Percentiles rank a stretch among this genome's conserved stretches.
Conservation (phyloP, 164 flowering plant species). For the Magnolia kwangsiensis region DNA sequence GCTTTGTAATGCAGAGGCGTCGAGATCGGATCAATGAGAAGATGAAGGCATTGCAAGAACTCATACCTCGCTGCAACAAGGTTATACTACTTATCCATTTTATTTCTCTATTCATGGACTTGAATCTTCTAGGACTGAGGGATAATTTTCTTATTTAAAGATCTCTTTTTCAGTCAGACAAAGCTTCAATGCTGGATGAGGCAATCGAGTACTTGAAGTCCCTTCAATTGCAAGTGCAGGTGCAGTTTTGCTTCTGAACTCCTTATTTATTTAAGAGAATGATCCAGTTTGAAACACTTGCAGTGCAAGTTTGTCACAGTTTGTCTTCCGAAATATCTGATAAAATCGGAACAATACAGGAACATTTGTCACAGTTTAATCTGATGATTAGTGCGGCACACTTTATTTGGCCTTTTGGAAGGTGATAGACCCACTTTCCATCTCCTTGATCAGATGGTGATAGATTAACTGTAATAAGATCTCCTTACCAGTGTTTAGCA, state of each 20-base stretch:
- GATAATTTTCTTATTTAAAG: not conserved
- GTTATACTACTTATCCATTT: constrained; percentile 20
- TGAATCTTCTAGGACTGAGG: not conserved
- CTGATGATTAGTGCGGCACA: no score
- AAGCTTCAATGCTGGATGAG: constrained; percentile 95
- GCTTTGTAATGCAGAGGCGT: constrained; percentile 57
- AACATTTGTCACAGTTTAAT: no score
- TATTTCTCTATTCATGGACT: not conserved
- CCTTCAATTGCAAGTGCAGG: constrained; percentile 95
- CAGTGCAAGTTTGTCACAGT: not conserved
- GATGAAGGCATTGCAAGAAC: constrained; percentile 95
- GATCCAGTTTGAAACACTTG: not conserved
- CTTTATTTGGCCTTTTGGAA: not conserved
- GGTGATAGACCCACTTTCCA: not conserved
- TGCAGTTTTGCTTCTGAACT: constrained; percentile 14
- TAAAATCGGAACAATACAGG: no score
- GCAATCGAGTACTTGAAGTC: constrained; percentile 93
- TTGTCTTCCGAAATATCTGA: no score
- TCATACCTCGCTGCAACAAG: constrained; percentile 94
- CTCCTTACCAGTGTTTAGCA: not conserved
- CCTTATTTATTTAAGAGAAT: not conserved
- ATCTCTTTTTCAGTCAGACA: constrained; percentile 61
- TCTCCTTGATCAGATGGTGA: not conserved
- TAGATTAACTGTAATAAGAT: not conserved
- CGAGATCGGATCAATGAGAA: constrained; percentile 95